Evolutionary conservation across 78 protist species (phyloP), one percentile per base, ranked within the genome.

Genomic region (Monocercomonoides exilis): DNA sequence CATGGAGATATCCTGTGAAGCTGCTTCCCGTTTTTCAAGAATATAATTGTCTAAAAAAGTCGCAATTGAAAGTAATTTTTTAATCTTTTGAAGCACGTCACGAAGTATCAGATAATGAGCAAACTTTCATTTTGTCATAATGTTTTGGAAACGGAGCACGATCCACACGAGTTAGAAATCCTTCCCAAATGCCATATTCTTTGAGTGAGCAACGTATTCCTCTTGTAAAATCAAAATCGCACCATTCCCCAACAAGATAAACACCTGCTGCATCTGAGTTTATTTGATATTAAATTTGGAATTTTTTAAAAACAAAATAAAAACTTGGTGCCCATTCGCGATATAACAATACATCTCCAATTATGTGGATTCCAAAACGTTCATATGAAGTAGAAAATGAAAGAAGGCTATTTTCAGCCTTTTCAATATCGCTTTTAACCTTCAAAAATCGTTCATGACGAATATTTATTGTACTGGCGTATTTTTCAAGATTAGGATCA

Each of bases 1-100:
- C 95, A 95, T 2, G 98, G 94, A 46, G 98, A 94, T 45, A 94
- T 89, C 35, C 98, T 85, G 43, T 90, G 90, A 34, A 88, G 82
- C 79, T 77, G 54, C 85, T 87, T 87, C 35, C 95, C 96, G 45
- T 81, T 89, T 5, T 77, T 85, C 1, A 80, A 64, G 2, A 44
- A 41, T 32, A 91, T 54, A n/a, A 33, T 46, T 0, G 64, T n/a
- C n/a, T n/a, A n/a, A n/a, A n/a, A n/a, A n/a, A n/a, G n/a, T n/a
- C n/a, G n/a, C n/a, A n/a, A n/a, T n/a, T n/a, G n/a, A n/a, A n/a
- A n/a, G n/a, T n/a, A n/a, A n/a, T n/a, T n/a, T n/a, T n/a, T n/a
- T n/a, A n/a, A n/a, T n/a, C n/a, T n/a, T n/a, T n/a, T n/a, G n/a
- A n/a, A n/a, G n/a, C n/a, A n/a, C n/a, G n/a, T n/a, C n/a, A n/a